Percentiles rank a stretch among this genome's conserved stretches.
These are phyloP conservation scores for Xerocomus potaroensis DNA, from an alignment of 768 basidiomycete species.

Conservation along the genomic window DNA sequence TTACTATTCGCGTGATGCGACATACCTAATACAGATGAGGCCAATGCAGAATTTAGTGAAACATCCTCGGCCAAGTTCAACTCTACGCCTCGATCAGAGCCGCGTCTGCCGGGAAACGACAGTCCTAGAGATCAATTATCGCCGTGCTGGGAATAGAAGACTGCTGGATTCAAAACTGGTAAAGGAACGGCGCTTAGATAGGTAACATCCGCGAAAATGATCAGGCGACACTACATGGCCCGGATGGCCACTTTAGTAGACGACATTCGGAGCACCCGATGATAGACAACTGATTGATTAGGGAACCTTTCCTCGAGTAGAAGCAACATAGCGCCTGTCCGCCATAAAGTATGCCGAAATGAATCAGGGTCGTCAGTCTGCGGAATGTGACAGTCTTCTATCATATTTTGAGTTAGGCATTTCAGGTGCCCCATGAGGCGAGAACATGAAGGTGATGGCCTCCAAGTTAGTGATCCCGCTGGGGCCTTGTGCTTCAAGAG, in stretches of 20 bases:
- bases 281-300: slow-evolving; percentile 10
- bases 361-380: slow-evolving; percentile 25
- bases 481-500: slow-evolving; percentile 4
- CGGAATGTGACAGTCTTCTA: slow-evolving; percentile 1
- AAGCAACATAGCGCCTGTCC: slow-evolving; percentile 8
- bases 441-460: not conserved
- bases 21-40: no score
- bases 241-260: slow-evolving; percentile 4
- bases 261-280: not conserved
- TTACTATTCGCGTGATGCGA: no score
- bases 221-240: not conserved
- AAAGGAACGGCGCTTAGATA: not conserved
- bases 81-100: not conserved
- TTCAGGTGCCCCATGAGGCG: not conserved
- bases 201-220: not conserved
- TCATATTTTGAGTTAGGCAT: slow-evolving; percentile 4
- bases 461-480: not conserved
- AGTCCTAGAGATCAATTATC: slow-evolving; percentile 1
- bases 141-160: slow-evolving; percentile 4
- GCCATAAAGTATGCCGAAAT: slow-evolving; percentile 24
- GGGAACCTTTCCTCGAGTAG: slow-evolving; percentile 17
- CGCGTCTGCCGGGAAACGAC: slow-evolving; percentile 5
- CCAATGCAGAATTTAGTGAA: no score
- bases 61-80: not conserved
- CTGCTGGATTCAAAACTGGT: not conserved